A percentile compares a stretch with the other conserved stretches of the same genome.
phyloP scores from a whole-genome alignment of 2,329 filamentous ascomycete species.

The Alternaria sp. region DNA sequence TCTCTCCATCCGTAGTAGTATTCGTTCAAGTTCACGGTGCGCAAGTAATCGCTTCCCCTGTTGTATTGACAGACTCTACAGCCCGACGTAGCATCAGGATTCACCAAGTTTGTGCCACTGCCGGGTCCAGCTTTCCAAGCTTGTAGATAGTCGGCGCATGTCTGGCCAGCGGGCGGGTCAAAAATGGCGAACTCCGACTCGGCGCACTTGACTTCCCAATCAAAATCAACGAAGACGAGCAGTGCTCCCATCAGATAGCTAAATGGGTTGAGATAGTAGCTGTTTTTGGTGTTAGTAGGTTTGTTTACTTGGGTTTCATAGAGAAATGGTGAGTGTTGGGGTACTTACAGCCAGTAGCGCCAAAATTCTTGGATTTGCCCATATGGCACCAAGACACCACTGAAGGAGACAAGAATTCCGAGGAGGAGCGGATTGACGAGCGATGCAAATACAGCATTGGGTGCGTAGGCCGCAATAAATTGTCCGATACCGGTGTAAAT shows the following conservation, averaged over 20 bases:
- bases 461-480: constrained; percentile 59
- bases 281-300: background rate
- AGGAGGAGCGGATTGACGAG: constrained; percentile 57
- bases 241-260: constrained; percentile 55
- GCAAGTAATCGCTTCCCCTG: constrained; percentile 67
- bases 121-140: constrained; percentile 20
- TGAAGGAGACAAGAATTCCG: constrained; percentile 37
- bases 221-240: constrained; percentile 54
- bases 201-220: constrained; percentile 52
- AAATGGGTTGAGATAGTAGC: constrained; percentile 54
- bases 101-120: constrained; percentile 62
- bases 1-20: constrained; percentile 74
- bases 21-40: constrained; percentile 65
- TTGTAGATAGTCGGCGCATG: constrained; percentile 64
- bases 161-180: constrained; percentile 60
- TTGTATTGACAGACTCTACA: constrained; percentile 71
- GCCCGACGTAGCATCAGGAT: constrained; percentile 63
- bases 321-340: background rate
- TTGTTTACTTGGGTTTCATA: background rate
- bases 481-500: constrained; percentile 65
- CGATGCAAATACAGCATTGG: constrained; percentile 59
- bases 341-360: constrained; percentile 54
- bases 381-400: constrained; percentile 70
- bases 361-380: constrained; percentile 73
- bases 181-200: constrained; percentile 53